phyloP scores from a whole-genome alignment of 2,329 filamentous ascomycete genomes.

The Bipolaris bicolor region DNA sequence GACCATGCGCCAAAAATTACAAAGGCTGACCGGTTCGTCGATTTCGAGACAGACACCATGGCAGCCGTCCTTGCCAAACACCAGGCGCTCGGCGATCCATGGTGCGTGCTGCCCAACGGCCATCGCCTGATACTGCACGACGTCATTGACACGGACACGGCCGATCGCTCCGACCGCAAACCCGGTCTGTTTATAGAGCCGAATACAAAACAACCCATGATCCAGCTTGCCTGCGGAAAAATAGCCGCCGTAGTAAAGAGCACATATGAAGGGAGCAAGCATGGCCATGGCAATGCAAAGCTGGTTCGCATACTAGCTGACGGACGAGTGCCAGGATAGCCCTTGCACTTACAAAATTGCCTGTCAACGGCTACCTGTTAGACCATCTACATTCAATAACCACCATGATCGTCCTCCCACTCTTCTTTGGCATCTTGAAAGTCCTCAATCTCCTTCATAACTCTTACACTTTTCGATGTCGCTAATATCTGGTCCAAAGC shows the following conservation, averaged over 20 bases:
- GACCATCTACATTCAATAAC: background rate
- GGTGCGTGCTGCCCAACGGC: constrained; percentile 56
- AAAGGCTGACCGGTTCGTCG: constrained; percentile 66
- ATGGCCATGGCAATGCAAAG: constrained; percentile 9
- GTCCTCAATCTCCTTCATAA: constrained; percentile 4
- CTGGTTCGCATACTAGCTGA: constrained; percentile 4
- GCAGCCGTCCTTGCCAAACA: constrained; percentile 62
- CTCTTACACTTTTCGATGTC: background rate
- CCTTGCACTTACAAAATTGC: background rate
- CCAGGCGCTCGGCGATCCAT: constrained; percentile 69
- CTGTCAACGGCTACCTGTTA: background rate
- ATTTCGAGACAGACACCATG: constrained; percentile 63
- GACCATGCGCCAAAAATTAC: constrained; percentile 75
- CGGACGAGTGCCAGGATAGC: background rate
- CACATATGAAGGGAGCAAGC: constrained; percentile 12
- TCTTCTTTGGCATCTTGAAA: constrained; percentile 7
- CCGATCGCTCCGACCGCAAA: background rate
- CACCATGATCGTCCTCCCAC: background rate
- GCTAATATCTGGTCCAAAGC: background rate
- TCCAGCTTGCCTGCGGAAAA: constrained; percentile 8
- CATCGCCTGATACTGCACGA: constrained; percentile 37
- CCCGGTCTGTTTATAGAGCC: constrained; percentile 15
- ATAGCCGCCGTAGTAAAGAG: background rate
- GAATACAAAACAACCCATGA: background rate
- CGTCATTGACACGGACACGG: constrained; percentile 1